Percentiles rank a stretch among this genome's conserved stretches.
Conservation (phyloP, 1,139 yeast species). For the Trichomonascaceae sp. region DNA sequence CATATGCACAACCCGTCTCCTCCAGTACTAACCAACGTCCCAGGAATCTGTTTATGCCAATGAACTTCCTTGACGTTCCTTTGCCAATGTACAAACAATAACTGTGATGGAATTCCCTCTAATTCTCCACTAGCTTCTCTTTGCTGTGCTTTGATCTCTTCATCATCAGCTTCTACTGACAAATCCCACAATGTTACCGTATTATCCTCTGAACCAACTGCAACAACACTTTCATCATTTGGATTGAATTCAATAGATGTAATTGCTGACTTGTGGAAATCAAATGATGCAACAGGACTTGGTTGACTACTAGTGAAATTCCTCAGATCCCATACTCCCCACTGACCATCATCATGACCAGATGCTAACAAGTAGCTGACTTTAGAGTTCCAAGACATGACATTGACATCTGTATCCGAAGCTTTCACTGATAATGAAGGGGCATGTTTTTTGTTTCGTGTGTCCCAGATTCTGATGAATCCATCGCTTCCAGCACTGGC, state of each 20-base stretch:
- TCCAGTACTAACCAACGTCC: slow-evolving; percentile 90
- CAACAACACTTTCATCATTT: slow-evolving; percentile 87
- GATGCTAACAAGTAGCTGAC: slow-evolving; percentile 83
- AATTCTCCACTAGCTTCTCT: slow-evolving; percentile 50
- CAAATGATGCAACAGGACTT: slow-evolving; percentile 63
- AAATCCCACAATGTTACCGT: slow-evolving; percentile 85
- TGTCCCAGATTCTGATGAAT: slow-evolving; percentile 90
- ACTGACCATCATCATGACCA: slow-evolving; percentile 95
- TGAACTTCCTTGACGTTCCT: slow-evolving; percentile 94
- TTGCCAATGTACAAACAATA: slow-evolving; percentile 97
- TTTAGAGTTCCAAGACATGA: slow-evolving; percentile 90
- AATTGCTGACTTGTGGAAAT: slow-evolving; percentile 89
- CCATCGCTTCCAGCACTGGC: slow-evolving; percentile 95
- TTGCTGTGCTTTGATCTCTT: slow-evolving; percentile 24
- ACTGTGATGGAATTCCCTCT: slow-evolving; percentile 90
- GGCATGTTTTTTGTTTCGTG: slow-evolving; percentile 83
- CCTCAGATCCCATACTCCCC: slow-evolving; percentile 98
- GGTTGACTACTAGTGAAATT: slow-evolving; percentile 54
- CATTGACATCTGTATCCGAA: slow-evolving; percentile 80
- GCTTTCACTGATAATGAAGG: slow-evolving; percentile 87
- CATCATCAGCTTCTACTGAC: slow-evolving; percentile 29
- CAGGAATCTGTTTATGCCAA: slow-evolving; percentile 97
- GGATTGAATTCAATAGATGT: slow-evolving; percentile 95
- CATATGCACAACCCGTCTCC: slow-evolving; percentile 91
- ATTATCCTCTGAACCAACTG: slow-evolving; percentile 93